Base-by-base conservation (phyloP, 176 grass and related monocot species). In the Rhynchospora pubera region DNA sequence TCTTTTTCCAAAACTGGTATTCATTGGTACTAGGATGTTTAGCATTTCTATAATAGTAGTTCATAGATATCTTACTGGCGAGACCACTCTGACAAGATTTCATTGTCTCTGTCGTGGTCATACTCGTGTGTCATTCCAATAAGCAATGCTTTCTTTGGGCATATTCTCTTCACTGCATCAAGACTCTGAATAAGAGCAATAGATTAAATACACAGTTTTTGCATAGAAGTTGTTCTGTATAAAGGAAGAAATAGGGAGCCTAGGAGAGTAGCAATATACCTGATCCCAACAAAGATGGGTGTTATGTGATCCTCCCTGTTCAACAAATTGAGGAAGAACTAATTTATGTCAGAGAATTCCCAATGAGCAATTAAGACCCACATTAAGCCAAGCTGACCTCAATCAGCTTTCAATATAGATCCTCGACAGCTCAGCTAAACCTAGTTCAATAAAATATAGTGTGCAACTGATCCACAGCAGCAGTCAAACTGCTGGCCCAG, bases 81-180 rank as follows among this genome's bases (percentile, higher is more conserved):
- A 59, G 95, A 94, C 95, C 95, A 98, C 83, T 89, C 92, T 79
- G 91, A 81, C 79, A 98, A 68, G 77, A 90, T 85, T 81, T 88
- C 30, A 72, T 98, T 98, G 85, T 93, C 90, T 78, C 86, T 84
- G 85, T 93, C 84, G 79, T 98, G 95, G 85, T 98, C 95, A 81
- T 92, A 94, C 52, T 98, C 90, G 55, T 98, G 92, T 81, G 95
- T 94, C 95, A 98, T 84, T 80, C 95, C 95, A 88, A 98, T 87
- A 39, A 98, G 78, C 87, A 98, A 87, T 57, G 85, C 95, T 32
- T 55, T 90, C 77, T 94, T 94, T 12, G 95, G 95, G 83, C 87
- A 91, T 84, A 98, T 93, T 83, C 89, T 93, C 90, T 94, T 98
- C 67, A 98, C 57, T 89, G 90, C 92, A 91, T 98, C 92, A 32